Conservation (phyloP, 2,329 filamentous ascomycete species). For the Arthrobotrys sinensis region DNA sequence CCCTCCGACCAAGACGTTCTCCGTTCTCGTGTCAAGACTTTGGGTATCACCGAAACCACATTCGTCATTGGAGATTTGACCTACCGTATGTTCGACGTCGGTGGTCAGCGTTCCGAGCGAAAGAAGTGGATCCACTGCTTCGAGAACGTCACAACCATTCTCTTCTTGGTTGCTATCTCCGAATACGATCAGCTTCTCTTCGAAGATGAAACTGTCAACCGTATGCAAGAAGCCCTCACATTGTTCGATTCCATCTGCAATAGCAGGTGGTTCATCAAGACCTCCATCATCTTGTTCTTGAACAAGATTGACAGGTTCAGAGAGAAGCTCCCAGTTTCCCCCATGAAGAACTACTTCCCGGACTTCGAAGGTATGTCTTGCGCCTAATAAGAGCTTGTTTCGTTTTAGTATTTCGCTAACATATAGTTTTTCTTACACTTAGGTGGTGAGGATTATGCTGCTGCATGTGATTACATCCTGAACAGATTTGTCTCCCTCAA, state of each 20-base stretch:
- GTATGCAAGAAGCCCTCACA: slow-evolving; percentile 81
- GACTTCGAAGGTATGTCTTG: slow-evolving; percentile 77
- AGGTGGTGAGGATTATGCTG: slow-evolving; percentile 93
- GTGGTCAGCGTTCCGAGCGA: slow-evolving; percentile 93
- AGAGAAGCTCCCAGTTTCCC: slow-evolving; percentile 80
- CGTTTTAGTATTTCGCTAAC: slow-evolving; percentile 49
- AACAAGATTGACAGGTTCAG: slow-evolving; percentile 84
- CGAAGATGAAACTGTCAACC: slow-evolving; percentile 92
- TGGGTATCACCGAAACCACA: slow-evolving; percentile 95
- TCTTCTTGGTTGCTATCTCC: slow-evolving; percentile 96
- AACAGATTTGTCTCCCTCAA: slow-evolving; percentile 99
- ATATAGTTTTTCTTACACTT: not conserved
- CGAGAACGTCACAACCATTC: slow-evolving; percentile 96
- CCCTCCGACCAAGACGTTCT: slow-evolving; percentile 96
- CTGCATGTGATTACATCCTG: slow-evolving; percentile 98
- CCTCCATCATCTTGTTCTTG: slow-evolving; percentile 80
- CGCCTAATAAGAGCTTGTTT: slow-evolving; percentile 40
- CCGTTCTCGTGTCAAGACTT: slow-evolving; percentile 96
- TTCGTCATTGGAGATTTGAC: slow-evolving; percentile 96
- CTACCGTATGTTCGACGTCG: slow-evolving; percentile 97
- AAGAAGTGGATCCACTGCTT: slow-evolving; percentile 99
- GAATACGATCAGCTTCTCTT: slow-evolving; percentile 97
- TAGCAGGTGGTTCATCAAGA: slow-evolving; percentile 81
- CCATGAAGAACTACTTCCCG: slow-evolving; percentile 83
- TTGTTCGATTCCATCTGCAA: slow-evolving; percentile 82